These are phyloP conservation scores for Pseudonitzschia multiseries DNA, from an alignment of 108 stramenopile genomes.

Conservation along the genomic window DNA sequence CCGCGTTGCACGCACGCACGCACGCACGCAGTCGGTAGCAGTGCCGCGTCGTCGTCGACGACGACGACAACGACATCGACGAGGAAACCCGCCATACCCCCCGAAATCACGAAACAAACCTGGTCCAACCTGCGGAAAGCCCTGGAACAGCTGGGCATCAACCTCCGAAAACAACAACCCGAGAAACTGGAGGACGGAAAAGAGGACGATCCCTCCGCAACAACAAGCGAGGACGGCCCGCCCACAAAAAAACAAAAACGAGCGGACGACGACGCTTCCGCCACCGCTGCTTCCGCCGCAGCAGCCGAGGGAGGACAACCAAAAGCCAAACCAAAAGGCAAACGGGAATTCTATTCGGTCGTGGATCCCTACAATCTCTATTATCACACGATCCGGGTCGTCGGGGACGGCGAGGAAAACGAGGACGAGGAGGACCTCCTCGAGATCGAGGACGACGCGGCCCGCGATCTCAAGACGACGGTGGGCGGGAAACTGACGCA, in stretches of 20 bases:
- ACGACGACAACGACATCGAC: too few species aligned
- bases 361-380: slow-evolving; percentile 38
- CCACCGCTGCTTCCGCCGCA: slow-evolving; percentile 2
- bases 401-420: slow-evolving; percentile 1
- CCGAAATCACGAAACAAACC: slow-evolving; percentile 27
- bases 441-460: slow-evolving; percentile 35
- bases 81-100: neutral
- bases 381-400: slow-evolving; percentile 28
- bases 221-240: neutral
- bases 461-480: slow-evolving; percentile 34
- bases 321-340: slow-evolving; percentile 21
- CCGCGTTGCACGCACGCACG: too few species aligned
- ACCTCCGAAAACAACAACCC: slow-evolving; percentile 8
- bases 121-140: slow-evolving; percentile 29
- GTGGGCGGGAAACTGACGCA: slow-evolving; percentile 63
- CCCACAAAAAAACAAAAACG: slow-evolving; percentile 20
- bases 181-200: neutral
- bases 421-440: slow-evolving; percentile 31
- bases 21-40: neutral
- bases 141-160: slow-evolving; percentile 12
- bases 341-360: slow-evolving; percentile 15
- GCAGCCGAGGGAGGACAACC: too few species aligned
- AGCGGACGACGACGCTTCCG: neutral
- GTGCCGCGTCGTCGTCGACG: neutral
- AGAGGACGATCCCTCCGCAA: neutral